Conservation (phyloP, 129 eudicot species). For the Pittosporum tobira region DNA sequence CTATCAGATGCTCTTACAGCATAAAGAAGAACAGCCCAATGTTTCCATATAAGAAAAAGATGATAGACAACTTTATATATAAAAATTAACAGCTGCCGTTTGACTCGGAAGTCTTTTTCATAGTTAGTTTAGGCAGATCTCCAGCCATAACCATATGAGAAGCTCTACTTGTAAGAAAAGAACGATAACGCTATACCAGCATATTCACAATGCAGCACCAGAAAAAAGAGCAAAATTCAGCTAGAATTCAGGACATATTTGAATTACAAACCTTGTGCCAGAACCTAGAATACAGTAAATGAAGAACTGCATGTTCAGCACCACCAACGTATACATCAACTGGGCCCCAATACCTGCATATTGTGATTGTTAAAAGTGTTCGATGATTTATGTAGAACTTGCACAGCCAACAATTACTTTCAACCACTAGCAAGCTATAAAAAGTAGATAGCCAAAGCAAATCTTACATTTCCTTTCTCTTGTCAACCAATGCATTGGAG, state of each 20-base stretch:
- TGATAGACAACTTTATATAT: background rate
- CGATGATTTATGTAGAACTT: background rate
- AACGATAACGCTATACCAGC: too few species aligned
- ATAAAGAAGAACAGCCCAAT: background rate
- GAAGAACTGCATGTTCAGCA: conserved; percentile 99
- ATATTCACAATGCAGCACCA: too few species aligned
- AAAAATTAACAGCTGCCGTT: background rate
- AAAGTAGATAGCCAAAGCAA: background rate
- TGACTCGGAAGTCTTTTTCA: background rate
- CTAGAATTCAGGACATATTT: background rate
- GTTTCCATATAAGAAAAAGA: conserved; percentile 5
- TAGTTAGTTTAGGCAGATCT: background rate
- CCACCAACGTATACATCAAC: conserved; percentile 98
- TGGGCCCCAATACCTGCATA: conserved; percentile 85
- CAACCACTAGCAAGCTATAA: background rate
- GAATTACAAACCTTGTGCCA: conserved; percentile 86
- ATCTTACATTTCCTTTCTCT: conserved; percentile 74
- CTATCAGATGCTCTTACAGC: background rate
- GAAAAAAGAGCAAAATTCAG: conserved; percentile 9
- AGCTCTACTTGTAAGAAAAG: too few species aligned
- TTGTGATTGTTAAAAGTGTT: background rate
- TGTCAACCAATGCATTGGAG: conserved; percentile 68
- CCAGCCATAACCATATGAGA: background rate
- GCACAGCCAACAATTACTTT: background rate
- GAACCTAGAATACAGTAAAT: conserved; percentile 90